Percentiles rank a stretch among this genome's conserved stretches.
These are phyloP conservation scores for Pythium dissimile DNA, from an alignment of 352 stramenopile genomes.

Conservation along the genomic window DNA sequence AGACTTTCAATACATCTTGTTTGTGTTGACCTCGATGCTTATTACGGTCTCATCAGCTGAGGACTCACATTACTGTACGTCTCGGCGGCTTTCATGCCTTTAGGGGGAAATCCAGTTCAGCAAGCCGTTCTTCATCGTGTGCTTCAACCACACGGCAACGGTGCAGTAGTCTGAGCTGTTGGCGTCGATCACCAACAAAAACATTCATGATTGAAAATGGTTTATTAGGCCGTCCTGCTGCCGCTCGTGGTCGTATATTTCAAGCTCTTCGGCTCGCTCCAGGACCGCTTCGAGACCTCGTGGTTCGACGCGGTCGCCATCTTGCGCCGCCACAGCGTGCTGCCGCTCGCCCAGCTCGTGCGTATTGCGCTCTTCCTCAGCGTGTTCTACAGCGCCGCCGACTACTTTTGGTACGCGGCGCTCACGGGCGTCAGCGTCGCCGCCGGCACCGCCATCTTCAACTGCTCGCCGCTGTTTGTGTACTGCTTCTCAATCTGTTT, in stretches of 20 bases:
- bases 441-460: constrained; percentile 52
- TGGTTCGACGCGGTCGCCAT: constrained; percentile 21
- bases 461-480: constrained; percentile 56
- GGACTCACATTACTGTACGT: too few species aligned
- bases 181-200: too few species aligned
- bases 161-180: neutral
- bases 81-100: neutral
- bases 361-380: constrained; percentile 37
- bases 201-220: neutral
- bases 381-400: constrained; percentile 41
- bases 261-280: constrained; percentile 14
- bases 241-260: constrained; percentile 34
- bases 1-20: too few species aligned
- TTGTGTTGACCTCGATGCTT: neutral
- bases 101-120: constrained; percentile 34
- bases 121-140: constrained; percentile 57
- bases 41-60: too few species aligned
- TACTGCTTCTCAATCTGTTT: constrained; percentile 71
- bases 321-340: constrained; percentile 32
- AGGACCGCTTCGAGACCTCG: constrained; percentile 17
- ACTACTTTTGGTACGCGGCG: constrained; percentile 65
- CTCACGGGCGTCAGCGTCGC: constrained; percentile 43
- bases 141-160: constrained; percentile 45
- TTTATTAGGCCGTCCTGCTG: constrained; percentile 38
- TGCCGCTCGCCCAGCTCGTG: constrained; percentile 29